phyloP scores from a whole-genome alignment of 371 early-diverging fungal genomes.

The Rhizopus stolonifer region DNA sequence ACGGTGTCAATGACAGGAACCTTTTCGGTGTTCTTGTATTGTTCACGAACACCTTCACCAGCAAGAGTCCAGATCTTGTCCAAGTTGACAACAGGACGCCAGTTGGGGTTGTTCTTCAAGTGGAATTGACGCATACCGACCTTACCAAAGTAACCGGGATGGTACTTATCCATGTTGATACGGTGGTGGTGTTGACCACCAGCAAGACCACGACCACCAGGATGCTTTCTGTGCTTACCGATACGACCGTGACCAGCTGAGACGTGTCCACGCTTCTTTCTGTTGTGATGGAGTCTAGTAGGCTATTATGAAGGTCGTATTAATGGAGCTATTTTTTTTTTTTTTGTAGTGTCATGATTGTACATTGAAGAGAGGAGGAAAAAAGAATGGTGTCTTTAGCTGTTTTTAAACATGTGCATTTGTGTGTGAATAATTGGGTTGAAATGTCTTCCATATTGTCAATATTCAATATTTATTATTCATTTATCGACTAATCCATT shows the following conservation, averaged over 20 bases:
- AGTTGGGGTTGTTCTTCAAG: conserved; percentile 88
- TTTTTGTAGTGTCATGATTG: no score
- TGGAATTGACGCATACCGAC: conserved; percentile 99
- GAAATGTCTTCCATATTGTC: no score
- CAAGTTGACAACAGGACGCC: conserved; percentile 87
- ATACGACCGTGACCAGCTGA: conserved; percentile 74
- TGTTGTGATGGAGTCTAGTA: conserved; percentile 69
- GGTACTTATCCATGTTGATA: conserved; percentile 99
- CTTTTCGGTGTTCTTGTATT: conserved; percentile 83
- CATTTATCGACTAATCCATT: not conserved
- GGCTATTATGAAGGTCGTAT: conserved; percentile 51
- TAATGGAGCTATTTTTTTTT: not conserved
- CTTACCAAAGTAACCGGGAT: conserved; percentile 99
- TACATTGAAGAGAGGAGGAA: not conserved
- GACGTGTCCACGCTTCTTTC: conserved; percentile 91
- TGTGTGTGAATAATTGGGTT: no score
- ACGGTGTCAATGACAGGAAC: conserved; percentile 84
- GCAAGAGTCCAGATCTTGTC: conserved; percentile 95
- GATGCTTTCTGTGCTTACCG: no score
- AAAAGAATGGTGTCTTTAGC: no score
- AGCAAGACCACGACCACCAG: no score
- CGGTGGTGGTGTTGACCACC: conserved; percentile 55
- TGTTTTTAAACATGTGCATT: no score
- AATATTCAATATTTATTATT: no score
- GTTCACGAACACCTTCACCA: conserved; percentile 83